Evolutionary conservation across 148 eudicot genomes (phyloP), one percentile per base, ranked within the genome.

Genomic region (Linanthus parryae): DNA sequence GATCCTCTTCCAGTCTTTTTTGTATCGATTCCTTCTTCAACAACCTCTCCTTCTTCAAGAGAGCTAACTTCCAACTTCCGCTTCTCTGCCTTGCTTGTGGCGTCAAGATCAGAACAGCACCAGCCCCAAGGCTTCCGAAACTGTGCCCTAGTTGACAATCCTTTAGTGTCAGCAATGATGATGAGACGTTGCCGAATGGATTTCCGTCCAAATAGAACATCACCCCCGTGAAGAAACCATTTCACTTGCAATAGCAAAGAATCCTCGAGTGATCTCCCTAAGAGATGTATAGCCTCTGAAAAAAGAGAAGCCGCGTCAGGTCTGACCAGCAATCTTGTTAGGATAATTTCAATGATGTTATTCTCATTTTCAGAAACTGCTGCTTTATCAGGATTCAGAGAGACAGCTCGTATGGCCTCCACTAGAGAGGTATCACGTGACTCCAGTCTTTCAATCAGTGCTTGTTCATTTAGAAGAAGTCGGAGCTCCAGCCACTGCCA

Each of bases 401-500:
- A 69, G 14, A 82, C 73, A 35, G 84, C 80, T 9, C 85, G 82
- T 63, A 88, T 66, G 47, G 79, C 85, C 36, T 94, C 96, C 8
- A 80, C 77, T 17, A 88, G 51, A 19, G 99, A 82, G 41, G 73
- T 42, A 57, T 88, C 95, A 59, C 40, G 64, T 10, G 82, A 63
- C 40, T 75, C 84, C 33, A 88, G 65, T 56, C 84, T 89, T 59
- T 73, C 88, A 34, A 73, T 60, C 8, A 89, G 67, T 43, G 81
- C 85, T 64, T 82, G 95, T 66, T 94, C 99, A 48, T 85, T 82
- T 44, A 88, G 57, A 26, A 94, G 77, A 50, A 94, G 83, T 76
- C 91, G 73, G 40, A 94, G 83, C 71, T 94, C 96, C 48, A 94
- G 79, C 99, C 99, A 94, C 67, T 94, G 99, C 99, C 99, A 94